A percentile compares a stretch with the other conserved stretches of the same genome.
phyloP scores from a whole-genome alignment of 1,284 basidiomycete species.

The Pterula multifida region DNA sequence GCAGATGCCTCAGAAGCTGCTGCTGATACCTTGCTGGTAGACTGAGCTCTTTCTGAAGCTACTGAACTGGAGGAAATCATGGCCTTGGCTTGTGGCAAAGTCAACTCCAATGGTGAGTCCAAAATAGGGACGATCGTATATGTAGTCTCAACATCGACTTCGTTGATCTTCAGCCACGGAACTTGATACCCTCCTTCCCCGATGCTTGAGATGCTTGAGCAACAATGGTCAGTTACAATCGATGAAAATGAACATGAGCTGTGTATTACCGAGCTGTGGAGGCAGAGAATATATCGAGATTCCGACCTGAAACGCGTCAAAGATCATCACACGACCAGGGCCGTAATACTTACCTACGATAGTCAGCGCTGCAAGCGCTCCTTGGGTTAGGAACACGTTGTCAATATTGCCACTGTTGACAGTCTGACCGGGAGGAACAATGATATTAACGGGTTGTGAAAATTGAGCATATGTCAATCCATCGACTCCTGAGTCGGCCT shows the following conservation, averaged over 20 bases:
- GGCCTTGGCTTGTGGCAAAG: neutral
- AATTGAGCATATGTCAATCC: slow-evolving; percentile 47
- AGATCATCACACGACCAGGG: neutral
- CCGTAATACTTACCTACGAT: slow-evolving; percentile 34
- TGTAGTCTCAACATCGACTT: slow-evolving; percentile 31
- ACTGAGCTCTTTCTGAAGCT: neutral
- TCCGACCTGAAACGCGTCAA: slow-evolving; percentile 16
- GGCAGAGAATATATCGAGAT: slow-evolving; percentile 39
- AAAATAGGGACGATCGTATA: slow-evolving; percentile 22
- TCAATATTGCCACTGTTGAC: slow-evolving; percentile 43
- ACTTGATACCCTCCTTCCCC: slow-evolving; percentile 39
- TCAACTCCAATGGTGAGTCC: slow-evolving; percentile 6
- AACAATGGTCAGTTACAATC: neutral
- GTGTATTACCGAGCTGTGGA: slow-evolving; percentile 26
- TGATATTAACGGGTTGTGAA: slow-evolving; percentile 32
- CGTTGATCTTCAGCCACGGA: slow-evolving; percentile 44
- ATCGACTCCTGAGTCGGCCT: slow-evolving; percentile 39
- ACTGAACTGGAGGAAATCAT: neutral
- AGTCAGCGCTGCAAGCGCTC: slow-evolving; percentile 36
- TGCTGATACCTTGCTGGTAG: neutral
- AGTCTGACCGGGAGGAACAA: slow-evolving; percentile 42
- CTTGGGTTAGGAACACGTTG: slow-evolving; percentile 46
- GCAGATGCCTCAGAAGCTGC: neutral
- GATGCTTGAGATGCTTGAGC: slow-evolving; percentile 15
- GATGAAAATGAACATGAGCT: neutral